phyloP scores from a whole-genome alignment of 257 asterid species.

The Euphrasia confusa region DNA sequence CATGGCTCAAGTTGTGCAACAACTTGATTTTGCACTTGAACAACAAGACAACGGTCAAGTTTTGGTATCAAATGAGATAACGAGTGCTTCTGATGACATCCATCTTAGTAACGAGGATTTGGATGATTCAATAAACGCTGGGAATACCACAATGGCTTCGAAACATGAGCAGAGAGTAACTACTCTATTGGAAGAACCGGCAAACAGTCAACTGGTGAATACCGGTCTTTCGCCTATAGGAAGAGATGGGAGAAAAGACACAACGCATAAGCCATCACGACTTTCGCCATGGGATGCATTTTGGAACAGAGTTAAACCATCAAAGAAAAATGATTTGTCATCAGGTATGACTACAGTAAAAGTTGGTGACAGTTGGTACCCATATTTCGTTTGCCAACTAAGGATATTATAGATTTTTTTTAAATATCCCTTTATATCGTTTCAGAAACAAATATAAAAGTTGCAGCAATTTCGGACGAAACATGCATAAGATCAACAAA shows the following conservation, averaged over 20 bases:
- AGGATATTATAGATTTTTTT: not conserved
- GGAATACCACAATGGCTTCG: slow-evolving; percentile 9
- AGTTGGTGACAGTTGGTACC: not conserved
- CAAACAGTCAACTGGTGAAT: slow-evolving; percentile 11
- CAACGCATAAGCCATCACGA: slow-evolving; percentile 20
- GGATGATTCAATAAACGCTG: slow-evolving; percentile 12
- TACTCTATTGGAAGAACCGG: slow-evolving; percentile 4
- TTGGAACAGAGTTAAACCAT: slow-evolving; percentile 29
- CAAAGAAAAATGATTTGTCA: slow-evolving; percentile 22
- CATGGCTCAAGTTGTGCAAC: slow-evolving; percentile 50
- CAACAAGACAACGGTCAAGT: slow-evolving; percentile 22
- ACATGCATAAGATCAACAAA: slow-evolving; percentile 2
- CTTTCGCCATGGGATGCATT: slow-evolving; percentile 29
- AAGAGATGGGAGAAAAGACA: slow-evolving; percentile 19
- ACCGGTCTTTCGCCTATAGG: slow-evolving; percentile 5
- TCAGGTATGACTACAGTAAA: not conserved
- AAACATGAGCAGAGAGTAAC: slow-evolving; percentile 13
- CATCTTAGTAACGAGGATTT: slow-evolving; percentile 2
- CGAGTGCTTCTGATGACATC: slow-evolving; percentile 9
- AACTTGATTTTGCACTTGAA: slow-evolving; percentile 35
- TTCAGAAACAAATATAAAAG: not conserved
- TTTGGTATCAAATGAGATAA: slow-evolving; percentile 13
- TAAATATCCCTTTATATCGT: not conserved
- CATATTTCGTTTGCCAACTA: not conserved
- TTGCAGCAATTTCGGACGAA: slow-evolving; percentile 14